Percentiles rank a stretch among this genome's conserved stretches.
Conservation (phyloP, 2,329 filamentous ascomycete species). For the Clarireedia hainanense region DNA sequence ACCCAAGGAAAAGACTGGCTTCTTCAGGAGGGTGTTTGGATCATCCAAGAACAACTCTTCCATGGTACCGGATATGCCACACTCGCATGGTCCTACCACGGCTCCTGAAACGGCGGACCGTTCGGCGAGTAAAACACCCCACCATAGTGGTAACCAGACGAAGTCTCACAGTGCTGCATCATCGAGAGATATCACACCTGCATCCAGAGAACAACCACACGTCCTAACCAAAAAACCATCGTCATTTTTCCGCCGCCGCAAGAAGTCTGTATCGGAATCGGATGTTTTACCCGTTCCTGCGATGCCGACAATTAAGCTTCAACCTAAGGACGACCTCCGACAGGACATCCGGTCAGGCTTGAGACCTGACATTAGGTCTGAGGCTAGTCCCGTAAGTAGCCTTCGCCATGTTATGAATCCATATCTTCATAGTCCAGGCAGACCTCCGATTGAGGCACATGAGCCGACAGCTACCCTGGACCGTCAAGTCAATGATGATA, state of each 20-base stretch:
- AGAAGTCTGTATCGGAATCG: conserved; percentile 74
- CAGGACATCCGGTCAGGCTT: conserved; percentile 8
- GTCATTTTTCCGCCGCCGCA: conserved; percentile 87
- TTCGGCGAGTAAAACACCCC: conserved; percentile 32
- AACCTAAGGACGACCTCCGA: conserved; percentile 14
- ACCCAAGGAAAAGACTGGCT: conserved; percentile 69
- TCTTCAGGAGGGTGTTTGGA: conserved; percentile 84
- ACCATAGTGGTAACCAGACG: conserved; percentile 39
- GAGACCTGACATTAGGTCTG: conserved; percentile 16
- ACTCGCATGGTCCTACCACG: conserved; percentile 29
- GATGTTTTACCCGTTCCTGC: conserved; percentile 49
- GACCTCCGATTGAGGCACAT: conserved; percentile 18
- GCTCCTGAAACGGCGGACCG: conserved; percentile 33
- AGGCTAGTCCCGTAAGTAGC: conserved; percentile 63
- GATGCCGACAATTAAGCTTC: conserved; percentile 28
- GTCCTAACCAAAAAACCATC: conserved; percentile 80
- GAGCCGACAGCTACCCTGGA: conserved; percentile 14
- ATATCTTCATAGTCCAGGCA: conserved; percentile 45
- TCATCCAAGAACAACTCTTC: conserved; percentile 50
- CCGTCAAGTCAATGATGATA: conserved; percentile 18
- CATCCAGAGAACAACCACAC: conserved; percentile 25
- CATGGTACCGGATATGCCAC: conserved; percentile 26
- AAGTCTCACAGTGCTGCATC: conserved; percentile 32
- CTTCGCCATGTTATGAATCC: conserved; percentile 81
- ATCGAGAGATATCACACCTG: conserved; percentile 22